Evolutionary conservation across 1,284 basidiomycete species (phyloP).

Genomic region (Sporisorium exsertum): DNA sequence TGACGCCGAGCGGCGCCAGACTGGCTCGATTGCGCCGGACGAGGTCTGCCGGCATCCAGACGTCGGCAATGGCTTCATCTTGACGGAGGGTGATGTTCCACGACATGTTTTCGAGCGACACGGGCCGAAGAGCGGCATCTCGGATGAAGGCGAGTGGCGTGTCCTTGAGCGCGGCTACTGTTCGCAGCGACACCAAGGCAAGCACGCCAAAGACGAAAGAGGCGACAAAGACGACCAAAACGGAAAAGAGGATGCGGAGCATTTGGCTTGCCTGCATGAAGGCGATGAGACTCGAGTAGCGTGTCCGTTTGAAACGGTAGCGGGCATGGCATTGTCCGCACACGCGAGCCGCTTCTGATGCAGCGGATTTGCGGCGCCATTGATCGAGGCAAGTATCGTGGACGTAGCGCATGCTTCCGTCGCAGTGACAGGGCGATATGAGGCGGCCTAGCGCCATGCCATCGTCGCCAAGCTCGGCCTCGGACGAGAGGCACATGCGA

Average conservation of each 20-base stretch:
- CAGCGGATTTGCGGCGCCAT: conserved; percentile 33
- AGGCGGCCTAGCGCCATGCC: conserved; percentile 36
- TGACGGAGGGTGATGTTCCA: conserved; percentile 38
- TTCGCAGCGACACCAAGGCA: conserved; percentile 9
- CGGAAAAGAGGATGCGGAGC: conserved; percentile 36
- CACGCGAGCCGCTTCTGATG: conserved; percentile 31
- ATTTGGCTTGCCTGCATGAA: conserved; percentile 43
- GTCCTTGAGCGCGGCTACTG: conserved; percentile 15
- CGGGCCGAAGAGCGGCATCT: conserved; percentile 23
- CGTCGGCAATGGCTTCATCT: conserved; percentile 24
- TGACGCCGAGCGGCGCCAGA: conserved; percentile 4
- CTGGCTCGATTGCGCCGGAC: conserved; percentile 10
- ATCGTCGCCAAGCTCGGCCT: conserved; percentile 43
- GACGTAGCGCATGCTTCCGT: conserved; percentile 51
- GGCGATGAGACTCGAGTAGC: conserved; percentile 29
- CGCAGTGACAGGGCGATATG: conserved; percentile 44
- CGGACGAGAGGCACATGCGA: conserved; percentile 44
- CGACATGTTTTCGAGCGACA: conserved; percentile 16
- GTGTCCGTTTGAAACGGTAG: conserved; percentile 35
- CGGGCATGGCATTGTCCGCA: conserved; percentile 44
- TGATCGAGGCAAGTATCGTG: conserved; percentile 44
- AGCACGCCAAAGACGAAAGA: conserved; percentile 24
- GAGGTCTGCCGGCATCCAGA: conserved; percentile 23
- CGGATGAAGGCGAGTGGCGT: conserved; percentile 33
- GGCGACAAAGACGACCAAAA: conserved; percentile 19